These are phyloP conservation scores for Hemisphaericaspora subhashii DNA, from an alignment of 1,139 yeast genomes.

Conservation along the genomic window DNA sequence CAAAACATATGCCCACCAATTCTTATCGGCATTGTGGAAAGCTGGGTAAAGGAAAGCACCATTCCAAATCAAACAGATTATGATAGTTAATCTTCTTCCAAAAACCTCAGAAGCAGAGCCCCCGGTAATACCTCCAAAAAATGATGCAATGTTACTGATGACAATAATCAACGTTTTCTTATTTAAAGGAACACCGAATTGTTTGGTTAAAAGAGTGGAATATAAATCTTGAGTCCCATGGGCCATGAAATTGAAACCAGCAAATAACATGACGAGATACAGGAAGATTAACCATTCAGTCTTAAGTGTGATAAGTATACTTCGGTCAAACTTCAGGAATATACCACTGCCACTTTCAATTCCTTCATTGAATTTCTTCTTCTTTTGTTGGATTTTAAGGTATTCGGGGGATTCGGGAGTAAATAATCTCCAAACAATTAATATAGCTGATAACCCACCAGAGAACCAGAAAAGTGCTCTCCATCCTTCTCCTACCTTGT, in stretches of 20 bases:
- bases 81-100: constrained; percentile 49
- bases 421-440: constrained; percentile 33
- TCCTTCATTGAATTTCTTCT: constrained; percentile 13
- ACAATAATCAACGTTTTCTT: constrained; percentile 45
- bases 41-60: constrained; percentile 39
- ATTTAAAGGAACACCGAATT: constrained; percentile 33
- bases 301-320: constrained; percentile 23
- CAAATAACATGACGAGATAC: constrained; percentile 46
- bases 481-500: constrained; percentile 56
- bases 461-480: constrained; percentile 80
- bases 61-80: constrained; percentile 28
- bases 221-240: constrained; percentile 58
- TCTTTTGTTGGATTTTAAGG: constrained; percentile 18
- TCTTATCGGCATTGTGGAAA: constrained; percentile 28
- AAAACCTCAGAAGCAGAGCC: constrained; percentile 46
- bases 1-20: constrained; percentile 29
- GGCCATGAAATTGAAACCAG: constrained; percentile 53
- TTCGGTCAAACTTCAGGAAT: constrained; percentile 15
- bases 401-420: constrained; percentile 36
- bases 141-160: constrained; percentile 53
- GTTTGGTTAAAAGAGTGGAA: constrained; percentile 48
- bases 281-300: constrained; percentile 46
- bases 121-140: constrained; percentile 47
- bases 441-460: constrained; percentile 51
- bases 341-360: constrained; percentile 10